Conservation (phyloP, 352 stramenopile genomes). For the Sclerospora graminicola region DNA sequence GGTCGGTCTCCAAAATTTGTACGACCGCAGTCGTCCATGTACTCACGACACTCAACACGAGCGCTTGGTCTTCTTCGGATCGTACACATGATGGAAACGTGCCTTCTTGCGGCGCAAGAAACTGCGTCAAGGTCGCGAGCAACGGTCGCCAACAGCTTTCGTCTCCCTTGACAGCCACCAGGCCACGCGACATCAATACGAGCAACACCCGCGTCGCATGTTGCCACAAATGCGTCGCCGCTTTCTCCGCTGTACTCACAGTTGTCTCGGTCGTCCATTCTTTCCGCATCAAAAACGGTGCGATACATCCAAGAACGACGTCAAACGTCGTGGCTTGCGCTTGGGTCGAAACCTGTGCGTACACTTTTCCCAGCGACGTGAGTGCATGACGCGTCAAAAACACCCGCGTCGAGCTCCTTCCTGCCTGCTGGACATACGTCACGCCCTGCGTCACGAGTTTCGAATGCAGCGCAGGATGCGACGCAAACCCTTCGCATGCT, state of each 20-base stretch:
- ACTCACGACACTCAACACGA: conserved; percentile 68
- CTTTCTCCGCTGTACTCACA: conserved; percentile 34
- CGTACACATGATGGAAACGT: conserved; percentile 46
- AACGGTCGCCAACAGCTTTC: conserved; percentile 43
- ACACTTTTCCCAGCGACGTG: conserved; percentile 64
- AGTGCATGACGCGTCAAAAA: conserved; percentile 77
- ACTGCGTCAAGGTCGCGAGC: conserved; percentile 49
- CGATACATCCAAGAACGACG: conserved; percentile 51
- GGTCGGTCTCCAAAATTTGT: too few relatives aligned
- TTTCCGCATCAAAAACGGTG: conserved; percentile 61
- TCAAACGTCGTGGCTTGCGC: conserved; percentile 48
- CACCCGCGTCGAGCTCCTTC: conserved; percentile 29
- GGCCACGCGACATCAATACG: conserved; percentile 58
- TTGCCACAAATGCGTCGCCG: conserved; percentile 63
- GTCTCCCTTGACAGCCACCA: conserved; percentile 40
- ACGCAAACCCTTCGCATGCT: conserved; percentile 60
- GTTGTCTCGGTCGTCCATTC: too few relatives aligned
- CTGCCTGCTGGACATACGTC: conserved; percentile 39
- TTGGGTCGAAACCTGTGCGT: conserved; percentile 44
- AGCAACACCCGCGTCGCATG: conserved; percentile 60
- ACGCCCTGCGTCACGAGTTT: conserved; percentile 65
- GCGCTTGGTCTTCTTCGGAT: conserved; percentile 61
- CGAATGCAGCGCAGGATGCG: conserved; percentile 50
- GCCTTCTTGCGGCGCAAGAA: conserved; percentile 46
- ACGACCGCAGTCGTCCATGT: too few relatives aligned